A percentile compares a stretch with the other conserved stretches of the same genome.
Conservation (phyloP, 108 stramenopile species). For the Pinguiococcus pyrenoidosus region DNA sequence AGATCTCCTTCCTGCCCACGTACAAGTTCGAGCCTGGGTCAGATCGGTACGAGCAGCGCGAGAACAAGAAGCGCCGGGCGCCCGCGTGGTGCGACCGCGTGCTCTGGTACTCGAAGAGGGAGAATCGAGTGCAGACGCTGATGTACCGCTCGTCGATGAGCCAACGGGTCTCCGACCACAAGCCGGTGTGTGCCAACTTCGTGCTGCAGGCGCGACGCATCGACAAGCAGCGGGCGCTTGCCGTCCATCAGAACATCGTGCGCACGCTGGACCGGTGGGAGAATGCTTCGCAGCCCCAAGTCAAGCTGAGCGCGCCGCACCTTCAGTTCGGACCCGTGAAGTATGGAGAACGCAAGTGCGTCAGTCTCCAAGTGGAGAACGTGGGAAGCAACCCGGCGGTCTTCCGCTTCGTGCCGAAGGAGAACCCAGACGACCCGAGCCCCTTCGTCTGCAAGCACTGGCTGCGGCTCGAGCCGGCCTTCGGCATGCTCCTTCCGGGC, state of each 20-base stretch:
- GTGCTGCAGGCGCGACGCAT: constrained; percentile 63
- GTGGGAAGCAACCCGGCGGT: constrained; percentile 68
- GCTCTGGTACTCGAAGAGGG: constrained; percentile 71
- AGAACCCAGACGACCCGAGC: constrained; percentile 65
- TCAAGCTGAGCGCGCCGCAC: constrained; percentile 54
- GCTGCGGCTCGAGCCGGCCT: constrained; percentile 68
- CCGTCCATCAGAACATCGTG: constrained; percentile 63
- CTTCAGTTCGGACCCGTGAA: constrained; percentile 62
- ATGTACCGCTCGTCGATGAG: constrained; percentile 66
- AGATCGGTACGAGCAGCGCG: constrained; percentile 74
- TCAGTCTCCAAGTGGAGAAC: constrained; percentile 62
- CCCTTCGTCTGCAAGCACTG: constrained; percentile 81
- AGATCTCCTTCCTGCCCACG: constrained; percentile 70
- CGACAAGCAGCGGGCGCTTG: constrained; percentile 43
- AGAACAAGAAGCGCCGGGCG: constrained; percentile 94
- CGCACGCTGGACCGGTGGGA: constrained; percentile 55
- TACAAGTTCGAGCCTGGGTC: constrained; percentile 98
- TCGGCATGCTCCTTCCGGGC: constrained; percentile 79
- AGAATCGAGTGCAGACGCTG: constrained; percentile 57
- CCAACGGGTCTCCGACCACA: constrained; percentile 86
- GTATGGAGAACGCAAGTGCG: constrained; percentile 48
- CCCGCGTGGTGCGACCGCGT: constrained; percentile 99
- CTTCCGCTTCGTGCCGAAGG: constrained; percentile 78
- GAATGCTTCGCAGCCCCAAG: constrained; percentile 66
- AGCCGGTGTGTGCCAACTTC: constrained; percentile 82